phyloP scores from a whole-genome alignment of 176 grass and related monocot genomes.

The Ensete glaucum region DNA sequence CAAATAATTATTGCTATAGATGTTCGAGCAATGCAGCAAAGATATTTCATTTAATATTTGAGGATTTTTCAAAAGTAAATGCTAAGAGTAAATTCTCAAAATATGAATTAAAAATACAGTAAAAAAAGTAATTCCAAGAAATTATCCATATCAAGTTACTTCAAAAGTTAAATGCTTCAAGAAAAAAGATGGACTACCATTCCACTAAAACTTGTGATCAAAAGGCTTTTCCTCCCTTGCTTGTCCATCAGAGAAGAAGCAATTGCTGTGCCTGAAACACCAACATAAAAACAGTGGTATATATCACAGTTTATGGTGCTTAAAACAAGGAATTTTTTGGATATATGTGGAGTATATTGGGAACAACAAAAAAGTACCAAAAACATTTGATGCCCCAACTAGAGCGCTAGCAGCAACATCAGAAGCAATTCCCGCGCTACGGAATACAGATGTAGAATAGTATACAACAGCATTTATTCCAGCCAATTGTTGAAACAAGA shows the following conservation, averaged over 20 bases:
- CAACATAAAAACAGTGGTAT: background rate
- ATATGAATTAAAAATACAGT: background rate
- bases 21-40: no score
- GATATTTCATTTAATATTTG: no score
- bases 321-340: no score
- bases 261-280: conserved; percentile 60
- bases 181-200: conserved; percentile 50
- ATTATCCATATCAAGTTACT: background rate
- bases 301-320: background rate
- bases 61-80: no score
- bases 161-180: background rate
- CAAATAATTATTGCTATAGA: no score
- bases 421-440: conserved; percentile 85
- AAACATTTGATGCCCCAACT: conserved; percentile 96
- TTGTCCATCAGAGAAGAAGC: conserved; percentile 98
- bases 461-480: conserved; percentile 99
- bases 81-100: no score
- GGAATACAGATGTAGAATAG: conserved; percentile 97
- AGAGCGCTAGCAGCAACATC: conserved; percentile 99
- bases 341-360: background rate
- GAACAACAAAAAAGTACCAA: conserved; percentile 46
- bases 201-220: conserved; percentile 94
- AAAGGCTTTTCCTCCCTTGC: conserved; percentile 89
- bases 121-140: background rate
- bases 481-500: conserved; percentile 95